Conservation (phyloP, 148 eudicot genomes). For the Rhododendron vialii region DNA sequence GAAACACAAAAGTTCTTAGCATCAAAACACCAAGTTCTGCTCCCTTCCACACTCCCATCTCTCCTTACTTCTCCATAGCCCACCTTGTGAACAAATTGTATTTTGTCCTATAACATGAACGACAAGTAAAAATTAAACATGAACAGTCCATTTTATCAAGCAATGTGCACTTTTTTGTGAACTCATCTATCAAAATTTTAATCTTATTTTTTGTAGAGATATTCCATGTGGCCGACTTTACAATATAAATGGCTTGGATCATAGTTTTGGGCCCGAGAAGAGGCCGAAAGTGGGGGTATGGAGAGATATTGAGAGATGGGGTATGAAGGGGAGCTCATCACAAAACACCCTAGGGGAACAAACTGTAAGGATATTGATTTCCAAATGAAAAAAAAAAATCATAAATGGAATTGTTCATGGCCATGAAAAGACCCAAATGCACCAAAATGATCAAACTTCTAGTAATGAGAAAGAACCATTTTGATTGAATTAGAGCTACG, state of each 20-base stretch:
- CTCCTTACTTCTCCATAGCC: background rate
- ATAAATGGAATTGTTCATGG: background rate
- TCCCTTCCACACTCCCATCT: background rate
- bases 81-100: background rate
- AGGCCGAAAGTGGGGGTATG: background rate
- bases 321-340: background rate
- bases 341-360: background rate
- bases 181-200: background rate
- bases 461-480: background rate
- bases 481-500: background rate
- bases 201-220: background rate
- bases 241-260: background rate
- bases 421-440: conserved; percentile 3
- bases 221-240: background rate
- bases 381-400: background rate
- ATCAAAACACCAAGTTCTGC: background rate
- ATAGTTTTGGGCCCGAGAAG: background rate
- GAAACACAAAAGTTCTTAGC: background rate
- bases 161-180: background rate
- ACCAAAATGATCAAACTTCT: background rate
- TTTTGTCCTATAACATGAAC: too few relatives aligned
- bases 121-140: too few relatives aligned
- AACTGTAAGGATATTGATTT: background rate
- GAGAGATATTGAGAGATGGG: background rate
- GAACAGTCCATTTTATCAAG: too few relatives aligned